Evolutionary conservation across 1,284 basidiomycete genomes (phyloP), one percentile per base, ranked within the genome.

Genomic region (Boletus sp.): DNA sequence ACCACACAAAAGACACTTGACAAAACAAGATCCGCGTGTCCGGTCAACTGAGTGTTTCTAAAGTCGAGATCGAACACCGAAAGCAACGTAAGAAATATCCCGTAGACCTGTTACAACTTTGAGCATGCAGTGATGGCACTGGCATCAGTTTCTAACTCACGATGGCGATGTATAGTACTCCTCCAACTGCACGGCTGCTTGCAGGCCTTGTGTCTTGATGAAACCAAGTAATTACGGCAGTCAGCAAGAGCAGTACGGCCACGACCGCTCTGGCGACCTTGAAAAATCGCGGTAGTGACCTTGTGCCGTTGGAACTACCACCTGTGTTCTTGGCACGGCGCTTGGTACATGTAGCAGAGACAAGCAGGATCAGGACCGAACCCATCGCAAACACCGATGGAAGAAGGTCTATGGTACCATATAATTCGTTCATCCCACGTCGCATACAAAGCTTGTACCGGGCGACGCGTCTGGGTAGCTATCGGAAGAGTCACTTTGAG

Each of bases 1-100:
- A 57, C 28, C 21, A 33, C 30, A 30, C 52, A 55, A 52, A 58
- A 64, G 17, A 16, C 51, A 50, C 25, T 47, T 47, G 55, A 17
- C 43, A 60, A 63, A 27, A 63, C 46, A 44, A 63, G 4, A 52
- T 65, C 46, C 21, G 43, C 52, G 14, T 65, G 64, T 51, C 47
- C 38, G 28, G 25, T 40, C 23, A 64, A 30, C 17, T 37, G 54
- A 19, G 10, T 37, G 55, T 13, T 37, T 53, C 57, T 35, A 44
- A 51, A 43, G 30, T 38, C 31, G 30, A 49, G 19, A 19, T 43
- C 47, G 19, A 52, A 43, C 9, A 27, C 33, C 21, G 44, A 56
- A 23, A 65, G 47, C 8, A 59, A 48, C 9, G 56, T 56, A 50
- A 65, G 64, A 37, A 65, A 48, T 38, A 52, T 35, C 7, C 54